These are phyloP conservation scores for Pythium periplocum DNA, from an alignment of 352 stramenopile genomes.

Conservation along the genomic window DNA sequence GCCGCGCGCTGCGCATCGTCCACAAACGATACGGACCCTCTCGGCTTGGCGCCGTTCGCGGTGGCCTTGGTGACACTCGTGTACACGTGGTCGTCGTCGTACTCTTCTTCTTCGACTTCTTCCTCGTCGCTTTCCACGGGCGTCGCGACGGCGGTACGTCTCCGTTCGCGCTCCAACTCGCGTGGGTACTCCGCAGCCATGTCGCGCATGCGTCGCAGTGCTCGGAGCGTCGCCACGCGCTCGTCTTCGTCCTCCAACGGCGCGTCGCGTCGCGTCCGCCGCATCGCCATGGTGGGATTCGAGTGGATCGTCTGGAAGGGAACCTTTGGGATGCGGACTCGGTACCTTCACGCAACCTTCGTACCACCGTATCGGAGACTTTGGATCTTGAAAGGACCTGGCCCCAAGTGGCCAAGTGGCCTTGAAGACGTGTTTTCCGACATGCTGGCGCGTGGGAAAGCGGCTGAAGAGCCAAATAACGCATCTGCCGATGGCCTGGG, in stretches of 20 bases:
- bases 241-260: conserved; percentile 19
- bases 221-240: conserved; percentile 4
- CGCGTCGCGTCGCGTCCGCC: background rate
- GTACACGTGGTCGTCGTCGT: conserved; percentile 2
- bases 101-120: conserved; percentile 11
- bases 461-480: conserved; percentile 14
- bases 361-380: background rate
- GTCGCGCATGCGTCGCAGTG: conserved; percentile 3
- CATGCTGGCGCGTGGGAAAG: too few species aligned
- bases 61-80: conserved; percentile 3
- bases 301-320: too few species aligned
- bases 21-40: conserved; percentile 18
- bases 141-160: background rate
- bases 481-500: conserved; percentile 15
- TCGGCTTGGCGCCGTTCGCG: conserved; percentile 1
- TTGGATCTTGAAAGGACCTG: too few species aligned
- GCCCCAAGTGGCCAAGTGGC: too few species aligned
- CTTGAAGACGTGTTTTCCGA: too few species aligned
- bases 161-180: conserved; percentile 1
- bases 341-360: conserved; percentile 13
- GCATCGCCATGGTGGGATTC: too few species aligned
- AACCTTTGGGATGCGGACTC: too few species aligned
- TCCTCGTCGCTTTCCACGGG: conserved; percentile 3
- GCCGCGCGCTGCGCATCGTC: too few species aligned
- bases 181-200: background rate